phyloP scores from a whole-genome alignment of 768 basidiomycete species.

The Pleurotus pulmonarius region DNA sequence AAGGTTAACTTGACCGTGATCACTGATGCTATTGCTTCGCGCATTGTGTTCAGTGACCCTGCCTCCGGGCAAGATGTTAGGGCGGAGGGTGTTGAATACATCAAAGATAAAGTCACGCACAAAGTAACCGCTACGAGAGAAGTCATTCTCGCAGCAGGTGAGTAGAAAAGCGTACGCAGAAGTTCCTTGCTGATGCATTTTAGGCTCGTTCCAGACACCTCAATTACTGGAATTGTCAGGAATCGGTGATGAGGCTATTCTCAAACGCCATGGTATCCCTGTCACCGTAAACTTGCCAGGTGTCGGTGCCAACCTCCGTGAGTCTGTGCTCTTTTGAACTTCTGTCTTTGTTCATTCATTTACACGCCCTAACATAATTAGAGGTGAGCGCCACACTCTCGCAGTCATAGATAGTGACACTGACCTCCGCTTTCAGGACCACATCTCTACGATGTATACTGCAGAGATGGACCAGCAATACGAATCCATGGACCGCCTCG shows the following conservation, averaged over 20 bases:
- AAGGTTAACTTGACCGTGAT: constrained; percentile 25
- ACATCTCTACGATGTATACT: constrained; percentile 8
- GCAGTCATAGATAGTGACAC: too few relatives aligned
- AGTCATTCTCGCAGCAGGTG: constrained; percentile 40
- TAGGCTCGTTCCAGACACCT: constrained; percentile 25
- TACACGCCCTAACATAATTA: too few relatives aligned
- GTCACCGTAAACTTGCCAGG: constrained; percentile 23
- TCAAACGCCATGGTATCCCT: constrained; percentile 15
- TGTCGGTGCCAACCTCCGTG: constrained; percentile 27
- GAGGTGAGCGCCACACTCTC: too few relatives aligned
- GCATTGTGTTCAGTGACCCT: constrained; percentile 13
- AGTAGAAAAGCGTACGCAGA: background rate
- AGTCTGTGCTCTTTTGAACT: background rate
- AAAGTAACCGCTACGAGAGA: constrained; percentile 30
- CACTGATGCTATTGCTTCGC: constrained; percentile 19
- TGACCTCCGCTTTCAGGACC: constrained; percentile 11
- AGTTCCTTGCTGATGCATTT: background rate
- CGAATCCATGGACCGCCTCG: constrained; percentile 12
- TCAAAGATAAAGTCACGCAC: constrained; percentile 13
- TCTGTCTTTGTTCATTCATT: too few relatives aligned
- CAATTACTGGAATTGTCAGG: constrained; percentile 26
- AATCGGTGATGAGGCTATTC: constrained; percentile 16
- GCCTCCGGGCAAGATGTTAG: background rate
- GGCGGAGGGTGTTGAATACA: constrained; percentile 19
- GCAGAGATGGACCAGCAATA: constrained; percentile 13